Evolutionary conservation across 106 monocot species (phyloP).

Genomic region (Agapanthus africanus): DNA sequence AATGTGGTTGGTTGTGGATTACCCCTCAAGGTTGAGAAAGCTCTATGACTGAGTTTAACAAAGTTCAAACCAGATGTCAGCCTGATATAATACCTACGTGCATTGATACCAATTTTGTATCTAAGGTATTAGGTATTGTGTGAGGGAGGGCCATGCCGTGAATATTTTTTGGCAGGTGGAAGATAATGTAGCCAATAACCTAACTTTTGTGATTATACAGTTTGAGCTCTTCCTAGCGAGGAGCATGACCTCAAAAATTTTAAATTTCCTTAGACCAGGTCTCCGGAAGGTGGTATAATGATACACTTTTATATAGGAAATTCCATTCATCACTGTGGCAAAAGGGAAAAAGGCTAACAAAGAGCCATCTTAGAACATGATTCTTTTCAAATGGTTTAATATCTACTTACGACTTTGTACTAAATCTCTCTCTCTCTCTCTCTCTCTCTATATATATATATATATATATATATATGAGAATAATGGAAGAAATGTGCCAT

Average conservation of each 20-base stretch:
- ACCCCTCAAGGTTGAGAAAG: neutral
- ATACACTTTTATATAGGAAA: neutral
- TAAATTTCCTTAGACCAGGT: neutral
- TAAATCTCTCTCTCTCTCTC: no score
- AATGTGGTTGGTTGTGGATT: neutral
- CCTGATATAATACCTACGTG: neutral
- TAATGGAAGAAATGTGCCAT: no score
- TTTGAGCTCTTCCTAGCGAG: neutral
- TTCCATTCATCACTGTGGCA: neutral
- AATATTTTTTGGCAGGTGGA: neutral
- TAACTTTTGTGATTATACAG: neutral
- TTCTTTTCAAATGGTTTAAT: no score
- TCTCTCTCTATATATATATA: no score
- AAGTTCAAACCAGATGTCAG: neutral
- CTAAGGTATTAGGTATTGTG: neutral
- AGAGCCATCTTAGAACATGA: neutral
- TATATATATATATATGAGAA: no score
- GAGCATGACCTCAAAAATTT: neutral
- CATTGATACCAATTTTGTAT: neutral
- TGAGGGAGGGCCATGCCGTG: neutral
- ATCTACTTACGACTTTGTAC: no score
- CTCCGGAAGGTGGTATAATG: neutral
- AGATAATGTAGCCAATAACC: neutral
- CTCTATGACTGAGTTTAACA: neutral
- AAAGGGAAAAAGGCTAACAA: neutral